Percentiles rank a stretch among this genome's conserved stretches.
These are phyloP conservation scores for Pestalotiopsis sp. DNA, from an alignment of 2,329 filamentous ascomycete species.

Conservation along the genomic window DNA sequence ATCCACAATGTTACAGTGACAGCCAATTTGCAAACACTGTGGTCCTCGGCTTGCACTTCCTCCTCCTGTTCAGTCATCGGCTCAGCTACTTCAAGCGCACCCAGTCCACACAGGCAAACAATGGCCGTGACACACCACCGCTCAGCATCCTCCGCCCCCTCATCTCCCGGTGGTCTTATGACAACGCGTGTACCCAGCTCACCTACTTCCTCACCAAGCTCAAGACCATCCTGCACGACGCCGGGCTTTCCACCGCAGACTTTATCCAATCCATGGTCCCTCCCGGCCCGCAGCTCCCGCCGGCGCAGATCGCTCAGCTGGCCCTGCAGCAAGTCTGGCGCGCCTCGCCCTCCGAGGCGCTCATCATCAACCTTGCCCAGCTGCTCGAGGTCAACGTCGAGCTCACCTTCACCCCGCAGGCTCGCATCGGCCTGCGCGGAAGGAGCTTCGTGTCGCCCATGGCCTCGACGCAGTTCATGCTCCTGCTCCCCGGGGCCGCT, in stretches of 20 bases:
- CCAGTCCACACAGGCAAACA: slow-evolving; percentile 34
- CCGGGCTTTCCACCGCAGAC: slow-evolving; percentile 37
- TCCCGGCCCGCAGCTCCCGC: slow-evolving; percentile 26
- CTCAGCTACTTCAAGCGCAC: slow-evolving; percentile 72
- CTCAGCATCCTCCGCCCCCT: slow-evolving; percentile 55
- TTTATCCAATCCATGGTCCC: not conserved
- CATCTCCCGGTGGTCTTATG: slow-evolving; percentile 49
- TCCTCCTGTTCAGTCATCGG: slow-evolving; percentile 79
- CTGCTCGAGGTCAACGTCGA: slow-evolving; percentile 44
- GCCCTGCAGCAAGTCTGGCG: slow-evolving; percentile 30
- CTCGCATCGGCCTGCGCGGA: slow-evolving; percentile 44
- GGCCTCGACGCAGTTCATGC: slow-evolving; percentile 46
- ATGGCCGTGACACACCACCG: slow-evolving; percentile 39
- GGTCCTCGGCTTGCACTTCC: slow-evolving; percentile 69
- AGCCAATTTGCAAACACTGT: slow-evolving; percentile 64
- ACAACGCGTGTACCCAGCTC: slow-evolving; percentile 40
- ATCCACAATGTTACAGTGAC: slow-evolving; percentile 24
- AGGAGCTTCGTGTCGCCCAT: slow-evolving; percentile 45
- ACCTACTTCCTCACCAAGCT: slow-evolving; percentile 45
- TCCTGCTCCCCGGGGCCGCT: slow-evolving; percentile 25
- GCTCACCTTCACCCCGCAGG: slow-evolving; percentile 45
- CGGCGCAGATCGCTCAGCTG: slow-evolving; percentile 23
- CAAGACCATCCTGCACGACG: slow-evolving; percentile 43
- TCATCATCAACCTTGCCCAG: slow-evolving; percentile 45
- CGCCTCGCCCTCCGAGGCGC: slow-evolving; percentile 42